Evolutionary conservation across 768 basidiomycete species (phyloP).

Genomic region (Suillus placidus): DNA sequence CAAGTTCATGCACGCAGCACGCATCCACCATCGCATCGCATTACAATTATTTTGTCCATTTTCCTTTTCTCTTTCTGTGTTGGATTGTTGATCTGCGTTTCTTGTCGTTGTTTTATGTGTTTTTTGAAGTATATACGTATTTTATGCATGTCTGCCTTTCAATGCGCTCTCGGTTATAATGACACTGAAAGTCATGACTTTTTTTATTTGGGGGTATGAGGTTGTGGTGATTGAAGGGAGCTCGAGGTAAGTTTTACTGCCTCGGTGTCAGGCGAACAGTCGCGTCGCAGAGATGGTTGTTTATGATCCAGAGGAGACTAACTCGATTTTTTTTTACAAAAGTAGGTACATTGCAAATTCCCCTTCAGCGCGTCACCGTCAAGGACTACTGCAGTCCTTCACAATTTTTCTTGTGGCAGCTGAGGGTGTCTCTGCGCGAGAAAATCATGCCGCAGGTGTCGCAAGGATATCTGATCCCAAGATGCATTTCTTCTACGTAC

Average conservation of each 20-base stretch:
- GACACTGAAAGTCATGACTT: conserved; percentile 8
- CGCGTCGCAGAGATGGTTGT: not conserved
- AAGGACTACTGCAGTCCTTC: not conserved
- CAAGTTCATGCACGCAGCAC: conserved; percentile 10
- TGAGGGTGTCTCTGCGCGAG: not conserved
- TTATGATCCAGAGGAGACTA: no score
- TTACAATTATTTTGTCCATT: conserved; percentile 8
- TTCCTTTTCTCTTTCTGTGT: not conserved
- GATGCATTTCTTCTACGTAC: not conserved
- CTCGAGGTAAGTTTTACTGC: not conserved
- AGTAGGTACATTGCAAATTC: no score
- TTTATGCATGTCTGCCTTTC: conserved; percentile 20
- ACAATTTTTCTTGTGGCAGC: not conserved
- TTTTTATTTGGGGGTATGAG: not conserved
- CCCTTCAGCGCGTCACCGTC: not conserved
- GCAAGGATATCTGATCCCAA: accelerated
- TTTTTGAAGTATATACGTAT: conserved; percentile 17
- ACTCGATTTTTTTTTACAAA: no score
- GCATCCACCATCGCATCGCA: conserved; percentile 6
- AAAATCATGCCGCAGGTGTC: not conserved
- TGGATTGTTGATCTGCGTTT: not conserved
- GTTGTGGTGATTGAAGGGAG: no score
- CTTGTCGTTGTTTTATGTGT: conserved; percentile 30
- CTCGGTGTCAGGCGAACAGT: no score
- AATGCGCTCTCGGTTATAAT: conserved; percentile 1